phyloP scores from a whole-genome alignment of 1,139 yeast species.

The Geotrichum bryndzae region DNA sequence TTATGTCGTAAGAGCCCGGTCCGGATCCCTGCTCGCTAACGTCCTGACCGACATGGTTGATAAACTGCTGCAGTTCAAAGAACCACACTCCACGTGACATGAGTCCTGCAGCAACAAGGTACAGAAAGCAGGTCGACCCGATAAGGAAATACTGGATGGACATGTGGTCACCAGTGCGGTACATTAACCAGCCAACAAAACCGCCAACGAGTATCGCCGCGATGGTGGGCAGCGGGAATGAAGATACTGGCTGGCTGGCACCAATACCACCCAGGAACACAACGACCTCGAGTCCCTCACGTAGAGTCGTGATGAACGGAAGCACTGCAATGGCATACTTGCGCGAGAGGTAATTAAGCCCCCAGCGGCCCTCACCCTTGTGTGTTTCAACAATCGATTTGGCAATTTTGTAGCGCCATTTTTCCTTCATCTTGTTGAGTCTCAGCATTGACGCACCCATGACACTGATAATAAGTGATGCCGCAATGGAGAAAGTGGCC shows the following conservation, averaged over 20 bases:
- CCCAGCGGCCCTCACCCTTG: constrained; percentile 19
- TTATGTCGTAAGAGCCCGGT: constrained; percentile 81
- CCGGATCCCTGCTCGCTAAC: constrained; percentile 86
- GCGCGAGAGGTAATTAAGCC: constrained; percentile 8
- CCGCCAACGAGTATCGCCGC: constrained; percentile 71
- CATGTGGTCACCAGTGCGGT: constrained; percentile 56
- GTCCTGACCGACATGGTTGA: constrained; percentile 72
- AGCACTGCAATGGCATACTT: constrained; percentile 72
- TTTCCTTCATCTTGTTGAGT: constrained; percentile 77
- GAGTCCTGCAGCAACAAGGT: constrained; percentile 81
- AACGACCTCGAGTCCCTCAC: constrained; percentile 91
- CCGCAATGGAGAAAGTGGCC: constrained; percentile 75
- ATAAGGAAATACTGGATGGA: constrained; percentile 77
- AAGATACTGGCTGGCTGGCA: constrained; percentile 40
- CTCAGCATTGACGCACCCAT: constrained; percentile 87
- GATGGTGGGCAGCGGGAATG: constrained; percentile 79
- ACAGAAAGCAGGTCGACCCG: constrained; percentile 73
- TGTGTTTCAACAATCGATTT: constrained; percentile 43
- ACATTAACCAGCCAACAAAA: constrained; percentile 58
- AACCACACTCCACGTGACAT: constrained; percentile 88
- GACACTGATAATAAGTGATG: constrained; percentile 72
- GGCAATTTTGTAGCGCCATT: constrained; percentile 74
- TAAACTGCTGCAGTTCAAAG: constrained; percentile 62
- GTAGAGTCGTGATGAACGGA: constrained; percentile 75
- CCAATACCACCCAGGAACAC: constrained; percentile 91